phyloP scores from a whole-genome alignment of 2,329 filamentous ascomycete species.

The Neospermospora avenae region DNA sequence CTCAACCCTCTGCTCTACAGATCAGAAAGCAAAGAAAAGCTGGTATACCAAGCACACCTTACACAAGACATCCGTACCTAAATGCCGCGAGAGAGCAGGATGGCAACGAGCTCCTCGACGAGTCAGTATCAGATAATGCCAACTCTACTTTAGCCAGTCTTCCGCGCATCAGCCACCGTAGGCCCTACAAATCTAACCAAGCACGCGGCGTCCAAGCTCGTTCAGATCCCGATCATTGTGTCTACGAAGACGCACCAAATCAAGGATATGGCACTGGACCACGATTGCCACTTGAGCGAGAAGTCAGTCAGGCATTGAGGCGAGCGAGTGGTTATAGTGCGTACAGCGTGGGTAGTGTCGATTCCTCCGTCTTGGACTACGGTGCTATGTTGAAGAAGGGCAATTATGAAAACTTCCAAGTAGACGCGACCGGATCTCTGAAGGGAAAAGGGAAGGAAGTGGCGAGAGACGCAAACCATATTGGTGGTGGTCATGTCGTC shows the following conservation, averaged over 20 bases:
- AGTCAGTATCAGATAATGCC: slow-evolving; percentile 4
- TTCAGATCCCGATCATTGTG: not conserved
- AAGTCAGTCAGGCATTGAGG: slow-evolving; percentile 32
- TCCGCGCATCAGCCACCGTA: slow-evolving; percentile 8
- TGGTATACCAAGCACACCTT: not conserved
- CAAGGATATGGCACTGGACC: not conserved
- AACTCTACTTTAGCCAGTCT: slow-evolving; percentile 14
- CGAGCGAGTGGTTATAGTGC: slow-evolving; percentile 28
- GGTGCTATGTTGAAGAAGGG: slow-evolving; percentile 4
- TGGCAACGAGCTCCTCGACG: not conserved
- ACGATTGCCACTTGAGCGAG: slow-evolving; percentile 29
- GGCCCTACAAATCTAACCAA: slow-evolving; percentile 4
- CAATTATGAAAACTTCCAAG: not conserved
- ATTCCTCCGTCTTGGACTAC: slow-evolving; percentile 18
- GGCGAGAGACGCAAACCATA: not conserved
- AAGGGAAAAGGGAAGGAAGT: not conserved
- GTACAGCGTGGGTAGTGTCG: slow-evolving; percentile 26
- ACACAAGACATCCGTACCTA: not conserved
- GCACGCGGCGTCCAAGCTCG: not conserved
- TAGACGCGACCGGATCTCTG: not conserved
- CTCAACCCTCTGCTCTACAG: slow-evolving; percentile 1
- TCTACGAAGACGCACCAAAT: slow-evolving; percentile 2
- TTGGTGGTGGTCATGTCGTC: not conserved
- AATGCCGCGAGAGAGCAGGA: not conserved
- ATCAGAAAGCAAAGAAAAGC: not conserved